Percentiles rank a stretch among this genome's conserved stretches.
Conservation (phyloP, 148 eudicot species). For the Persicaria maculosa region DNA sequence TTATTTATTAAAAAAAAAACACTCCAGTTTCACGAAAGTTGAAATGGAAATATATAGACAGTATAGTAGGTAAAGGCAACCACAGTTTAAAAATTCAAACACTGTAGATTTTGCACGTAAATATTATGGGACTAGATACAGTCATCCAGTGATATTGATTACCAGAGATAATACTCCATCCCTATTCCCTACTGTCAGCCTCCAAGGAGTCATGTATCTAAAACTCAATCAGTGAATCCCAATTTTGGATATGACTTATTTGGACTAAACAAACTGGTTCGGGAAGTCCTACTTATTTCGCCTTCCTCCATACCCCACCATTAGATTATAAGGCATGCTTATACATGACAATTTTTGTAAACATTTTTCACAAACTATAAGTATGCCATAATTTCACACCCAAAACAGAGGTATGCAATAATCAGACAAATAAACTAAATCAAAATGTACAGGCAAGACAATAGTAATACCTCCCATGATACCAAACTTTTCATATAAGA, state of each 20-base stretch:
- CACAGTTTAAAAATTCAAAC: not conserved
- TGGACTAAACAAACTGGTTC: not conserved
- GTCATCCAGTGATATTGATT: too few species aligned
- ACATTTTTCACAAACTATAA: not conserved
- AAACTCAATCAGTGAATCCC: not conserved
- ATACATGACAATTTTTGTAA: not conserved
- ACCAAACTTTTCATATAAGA: constrained; percentile 70
- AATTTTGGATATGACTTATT: not conserved
- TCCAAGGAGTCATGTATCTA: not conserved
- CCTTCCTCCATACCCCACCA: not conserved
- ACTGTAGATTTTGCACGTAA: too few species aligned
- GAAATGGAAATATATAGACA: not conserved
- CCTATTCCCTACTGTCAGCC: too few species aligned
- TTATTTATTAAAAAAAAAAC: not conserved
- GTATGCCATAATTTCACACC: too few species aligned
- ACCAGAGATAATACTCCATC: too few species aligned
- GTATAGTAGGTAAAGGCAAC: not conserved
- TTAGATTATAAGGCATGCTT: not conserved
- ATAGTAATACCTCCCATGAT: constrained; percentile 67
- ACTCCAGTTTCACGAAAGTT: not conserved
- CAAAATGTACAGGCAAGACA: not conserved
- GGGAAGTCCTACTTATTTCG: not conserved
- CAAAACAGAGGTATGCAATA: not conserved
- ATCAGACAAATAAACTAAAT: not conserved
- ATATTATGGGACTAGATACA: too few species aligned